These are phyloP conservation scores for Starmerella apis DNA, from an alignment of 805 yeast species.

Conservation along the genomic window DNA sequence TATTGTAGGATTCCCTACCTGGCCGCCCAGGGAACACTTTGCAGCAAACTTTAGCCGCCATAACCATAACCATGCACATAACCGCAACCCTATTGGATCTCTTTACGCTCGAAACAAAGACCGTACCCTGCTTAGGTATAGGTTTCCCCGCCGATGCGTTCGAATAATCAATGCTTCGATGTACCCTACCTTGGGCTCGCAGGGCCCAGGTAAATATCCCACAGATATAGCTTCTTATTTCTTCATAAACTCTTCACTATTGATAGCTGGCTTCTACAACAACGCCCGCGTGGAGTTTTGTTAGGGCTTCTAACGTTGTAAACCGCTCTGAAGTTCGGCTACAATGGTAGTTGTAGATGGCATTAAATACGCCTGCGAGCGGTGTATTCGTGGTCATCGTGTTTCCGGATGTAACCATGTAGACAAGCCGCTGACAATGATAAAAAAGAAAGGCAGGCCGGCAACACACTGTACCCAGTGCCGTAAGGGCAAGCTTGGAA, in stretches of 20 bases:
- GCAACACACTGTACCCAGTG: slow-evolving; percentile 86
- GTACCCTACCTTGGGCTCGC: not conserved
- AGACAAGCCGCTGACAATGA: slow-evolving; percentile 81
- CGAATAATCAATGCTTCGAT: not conserved
- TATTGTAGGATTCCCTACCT: not conserved
- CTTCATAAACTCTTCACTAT: not conserved
- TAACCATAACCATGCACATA: not conserved
- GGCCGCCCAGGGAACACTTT: not conserved
- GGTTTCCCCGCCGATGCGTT: not conserved
- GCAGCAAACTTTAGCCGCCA: slow-evolving; percentile 2
- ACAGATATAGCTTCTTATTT: not conserved
- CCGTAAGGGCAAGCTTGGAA: slow-evolving; percentile 8
- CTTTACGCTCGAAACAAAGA: not conserved
- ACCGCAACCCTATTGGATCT: not conserved
- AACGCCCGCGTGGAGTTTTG: not conserved
- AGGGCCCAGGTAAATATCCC: not conserved
- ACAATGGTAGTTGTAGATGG: slow-evolving; percentile 54
- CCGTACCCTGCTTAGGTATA: not conserved
- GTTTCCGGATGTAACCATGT: slow-evolving; percentile 90
- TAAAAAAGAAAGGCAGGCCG: slow-evolving; percentile 95
- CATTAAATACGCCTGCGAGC: slow-evolving; percentile 87
- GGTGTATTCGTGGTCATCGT: slow-evolving; percentile 93
- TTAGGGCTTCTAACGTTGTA: not conserved
- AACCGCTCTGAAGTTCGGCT: not conserved
- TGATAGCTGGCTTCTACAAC: not conserved